phyloP scores from a whole-genome alignment of 2,329 filamentous ascomycete genomes.

The Fusarium irregulare region DNA sequence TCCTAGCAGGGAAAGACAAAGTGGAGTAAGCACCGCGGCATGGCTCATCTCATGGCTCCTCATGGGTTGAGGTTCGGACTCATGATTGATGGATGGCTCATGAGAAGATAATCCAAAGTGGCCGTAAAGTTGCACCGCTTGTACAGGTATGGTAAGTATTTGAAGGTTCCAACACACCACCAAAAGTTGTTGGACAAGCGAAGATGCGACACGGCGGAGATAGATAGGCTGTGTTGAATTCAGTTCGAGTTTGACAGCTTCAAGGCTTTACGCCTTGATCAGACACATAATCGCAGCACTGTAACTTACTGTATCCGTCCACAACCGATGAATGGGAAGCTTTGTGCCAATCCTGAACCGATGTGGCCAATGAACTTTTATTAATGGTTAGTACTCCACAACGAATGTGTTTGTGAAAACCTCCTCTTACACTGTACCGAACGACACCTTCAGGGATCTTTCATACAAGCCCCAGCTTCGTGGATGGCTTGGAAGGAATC shows the following conservation, averaged over 20 bases:
- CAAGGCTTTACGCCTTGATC: neutral
- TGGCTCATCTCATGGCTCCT: conserved; percentile 33
- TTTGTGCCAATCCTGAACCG: conserved; percentile 21
- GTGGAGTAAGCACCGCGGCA: conserved; percentile 38
- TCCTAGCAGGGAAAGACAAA: conserved; percentile 42
- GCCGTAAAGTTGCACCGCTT: conserved; percentile 31
- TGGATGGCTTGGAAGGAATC: conserved; percentile 25
- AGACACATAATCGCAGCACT: conserved; percentile 15
- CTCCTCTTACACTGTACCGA: conserved; percentile 29
- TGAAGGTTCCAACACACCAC: conserved; percentile 28
- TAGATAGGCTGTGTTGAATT: conserved; percentile 15
- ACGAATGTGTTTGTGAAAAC: conserved; percentile 23
- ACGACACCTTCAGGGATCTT: conserved; percentile 25
- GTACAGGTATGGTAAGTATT: conserved; percentile 24
- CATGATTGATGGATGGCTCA: conserved; percentile 27
- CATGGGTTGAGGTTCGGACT: conserved; percentile 31
- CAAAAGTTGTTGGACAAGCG: conserved; percentile 24
- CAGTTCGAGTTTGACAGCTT: conserved; percentile 17
- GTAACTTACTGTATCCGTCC: conserved; percentile 22
- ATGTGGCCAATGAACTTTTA: conserved; percentile 25
- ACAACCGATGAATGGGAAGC: conserved; percentile 24
- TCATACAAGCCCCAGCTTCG: conserved; percentile 30
- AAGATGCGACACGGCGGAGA: conserved; percentile 19
- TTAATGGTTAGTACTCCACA: conserved; percentile 19
- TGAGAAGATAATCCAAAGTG: conserved; percentile 24